Conservation (phyloP, 768 basidiomycete genomes). For the Mycena metata region DNA sequence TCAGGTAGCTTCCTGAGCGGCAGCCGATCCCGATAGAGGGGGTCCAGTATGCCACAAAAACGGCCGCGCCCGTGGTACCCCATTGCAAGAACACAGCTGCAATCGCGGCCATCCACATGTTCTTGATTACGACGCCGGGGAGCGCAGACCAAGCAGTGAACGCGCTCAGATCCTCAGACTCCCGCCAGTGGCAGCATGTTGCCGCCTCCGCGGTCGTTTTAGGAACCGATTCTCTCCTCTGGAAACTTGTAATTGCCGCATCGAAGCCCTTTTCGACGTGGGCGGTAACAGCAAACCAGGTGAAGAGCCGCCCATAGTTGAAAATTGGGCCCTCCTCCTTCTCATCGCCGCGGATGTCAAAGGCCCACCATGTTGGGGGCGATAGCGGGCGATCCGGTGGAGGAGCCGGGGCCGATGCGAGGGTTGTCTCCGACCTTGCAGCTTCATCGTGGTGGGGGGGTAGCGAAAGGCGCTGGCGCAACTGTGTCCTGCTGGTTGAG, state of each 20-base stretch:
- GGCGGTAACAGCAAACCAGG: conserved; percentile 30
- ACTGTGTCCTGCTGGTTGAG: neutral
- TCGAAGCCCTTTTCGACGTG: conserved; percentile 27
- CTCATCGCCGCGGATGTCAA: conserved; percentile 37
- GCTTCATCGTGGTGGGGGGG: neutral
- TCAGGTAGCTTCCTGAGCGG: conserved; percentile 45
- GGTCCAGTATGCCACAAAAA: conserved; percentile 40
- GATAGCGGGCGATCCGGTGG: neutral
- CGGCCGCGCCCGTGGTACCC: conserved; percentile 47
- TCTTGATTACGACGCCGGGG: neutral
- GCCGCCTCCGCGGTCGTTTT: conserved; percentile 8
- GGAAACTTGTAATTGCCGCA: conserved; percentile 8
- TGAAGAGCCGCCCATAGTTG: conserved; percentile 35
- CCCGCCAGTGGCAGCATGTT: neutral
- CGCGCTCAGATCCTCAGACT: conserved; percentile 2
- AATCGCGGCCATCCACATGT: conserved; percentile 44
- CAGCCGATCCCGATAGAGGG: conserved; percentile 48
- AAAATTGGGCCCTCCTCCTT: conserved; percentile 34
- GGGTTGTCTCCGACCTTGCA: conserved; percentile 2
- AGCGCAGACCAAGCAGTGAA: conserved; percentile 15
- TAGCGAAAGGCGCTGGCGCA: neutral
- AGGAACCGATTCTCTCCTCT: conserved; percentile 6
- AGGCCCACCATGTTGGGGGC: conserved; percentile 27
- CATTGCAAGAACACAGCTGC: conserved; percentile 46
- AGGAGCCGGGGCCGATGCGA: neutral